Percentiles rank a stretch among this genome's conserved stretches.
phyloP scores from a whole-genome alignment of 768 basidiomycete genomes.

The Suillus fuscotomentosus region DNA sequence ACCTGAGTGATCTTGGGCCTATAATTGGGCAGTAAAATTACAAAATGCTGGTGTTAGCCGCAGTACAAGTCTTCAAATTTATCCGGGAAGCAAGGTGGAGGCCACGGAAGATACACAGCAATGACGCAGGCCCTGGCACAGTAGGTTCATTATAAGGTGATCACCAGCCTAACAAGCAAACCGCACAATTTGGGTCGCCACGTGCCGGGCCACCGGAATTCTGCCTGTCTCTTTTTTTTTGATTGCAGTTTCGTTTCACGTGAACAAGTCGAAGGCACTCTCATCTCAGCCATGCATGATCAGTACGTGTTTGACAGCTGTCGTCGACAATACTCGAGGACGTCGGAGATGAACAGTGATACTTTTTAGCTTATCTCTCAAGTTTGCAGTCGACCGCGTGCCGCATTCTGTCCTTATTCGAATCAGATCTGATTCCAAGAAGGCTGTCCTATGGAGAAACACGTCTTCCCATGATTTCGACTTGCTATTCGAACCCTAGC shows the following conservation, averaged over 20 bases:
- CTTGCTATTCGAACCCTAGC: background rate
- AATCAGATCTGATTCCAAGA: background rate
- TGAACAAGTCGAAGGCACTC: conserved; percentile 4
- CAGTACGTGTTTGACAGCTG: conserved; percentile 2
- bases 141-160: conserved; percentile 26
- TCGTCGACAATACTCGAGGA: background rate
- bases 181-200: conserved; percentile 26
- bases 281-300: conserved; percentile 1
- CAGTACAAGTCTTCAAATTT: conserved; percentile 4
- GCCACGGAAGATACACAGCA: conserved; percentile 3
- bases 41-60: background rate
- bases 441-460: background rate
- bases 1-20: conserved; percentile 7
- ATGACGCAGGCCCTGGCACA: conserved; percentile 9
- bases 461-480: background rate
- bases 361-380: conserved; percentile 1
- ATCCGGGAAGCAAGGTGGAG: conserved; percentile 6
- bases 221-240: background rate
- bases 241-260: conserved; percentile 3
- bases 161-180: conserved; percentile 19
- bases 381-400: background rate
- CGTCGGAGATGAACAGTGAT: background rate
- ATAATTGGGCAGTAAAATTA: conserved; percentile 1
- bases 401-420: background rate
- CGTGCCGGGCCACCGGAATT: conserved; percentile 22